Conservation (phyloP, 306 rosid species). For the Fragaria vesca region DNA sequence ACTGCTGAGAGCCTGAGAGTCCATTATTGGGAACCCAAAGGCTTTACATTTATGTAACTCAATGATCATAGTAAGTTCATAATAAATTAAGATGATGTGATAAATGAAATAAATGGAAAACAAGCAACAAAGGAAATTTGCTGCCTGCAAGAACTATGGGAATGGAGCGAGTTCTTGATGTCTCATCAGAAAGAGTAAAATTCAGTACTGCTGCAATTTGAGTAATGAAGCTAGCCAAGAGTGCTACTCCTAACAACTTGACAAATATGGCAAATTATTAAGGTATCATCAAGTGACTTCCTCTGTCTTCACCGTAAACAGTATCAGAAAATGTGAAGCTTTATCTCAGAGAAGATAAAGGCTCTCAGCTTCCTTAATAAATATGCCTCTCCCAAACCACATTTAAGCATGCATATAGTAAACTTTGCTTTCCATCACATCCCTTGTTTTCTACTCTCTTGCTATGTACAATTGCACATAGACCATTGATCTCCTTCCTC, state of each 20-base stretch:
- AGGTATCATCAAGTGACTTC: not conserved
- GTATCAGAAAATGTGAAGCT: not conserved
- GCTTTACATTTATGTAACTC: not conserved
- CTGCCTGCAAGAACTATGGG: not conserved
- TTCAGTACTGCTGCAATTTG: not conserved
- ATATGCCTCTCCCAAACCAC: not conserved
- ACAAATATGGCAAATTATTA: not conserved
- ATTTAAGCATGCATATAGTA: not conserved
- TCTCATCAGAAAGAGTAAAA: not conserved
- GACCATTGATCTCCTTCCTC: not conserved
- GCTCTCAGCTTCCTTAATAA: not conserved
- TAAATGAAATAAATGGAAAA: not conserved
- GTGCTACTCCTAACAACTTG: not conserved
- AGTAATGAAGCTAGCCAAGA: not conserved
- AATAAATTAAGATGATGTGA: not conserved
- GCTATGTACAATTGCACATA: not conserved
- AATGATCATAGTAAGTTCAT: not conserved
- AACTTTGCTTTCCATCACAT: slow-evolving; percentile 1
- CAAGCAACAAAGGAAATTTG: not conserved
- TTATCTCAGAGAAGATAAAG: slow-evolving; percentile 5
- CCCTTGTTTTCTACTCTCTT: slow-evolving; percentile 10
- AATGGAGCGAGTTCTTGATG: not conserved
- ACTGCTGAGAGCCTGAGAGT: too few relatives aligned
- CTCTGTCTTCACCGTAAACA: not conserved
- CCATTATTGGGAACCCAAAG: not conserved